These are phyloP conservation scores for Eudorina sp. DNA, from an alignment of 139 green algal genomes.

Conservation along the genomic window DNA sequence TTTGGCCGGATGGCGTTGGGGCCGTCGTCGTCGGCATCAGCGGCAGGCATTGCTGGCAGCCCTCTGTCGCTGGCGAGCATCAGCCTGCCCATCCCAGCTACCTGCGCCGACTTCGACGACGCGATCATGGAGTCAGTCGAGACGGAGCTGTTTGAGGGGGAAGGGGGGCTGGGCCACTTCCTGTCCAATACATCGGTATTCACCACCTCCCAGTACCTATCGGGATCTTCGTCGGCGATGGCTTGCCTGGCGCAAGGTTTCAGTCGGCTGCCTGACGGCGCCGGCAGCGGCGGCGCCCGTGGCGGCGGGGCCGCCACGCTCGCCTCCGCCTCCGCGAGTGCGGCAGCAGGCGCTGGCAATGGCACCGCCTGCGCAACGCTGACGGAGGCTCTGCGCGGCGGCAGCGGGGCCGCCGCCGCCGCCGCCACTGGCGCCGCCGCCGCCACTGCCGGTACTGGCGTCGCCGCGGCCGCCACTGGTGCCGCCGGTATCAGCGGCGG, in stretches of 20 bases:
- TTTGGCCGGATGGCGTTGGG: too few species aligned
- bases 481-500: background rate
- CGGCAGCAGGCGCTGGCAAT: background rate
- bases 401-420: background rate
- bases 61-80: background rate
- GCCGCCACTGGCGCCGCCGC: background rate
- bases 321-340: background rate
- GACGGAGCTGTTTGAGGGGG: constrained; percentile 12
- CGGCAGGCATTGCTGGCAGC: too few species aligned
- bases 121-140: constrained; percentile 35
- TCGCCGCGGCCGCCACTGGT: background rate
- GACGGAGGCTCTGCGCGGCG: background rate
- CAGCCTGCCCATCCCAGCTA: background rate
- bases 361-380: background rate
- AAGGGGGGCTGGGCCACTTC: background rate
- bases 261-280: constrained; percentile 1
- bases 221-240: background rate
- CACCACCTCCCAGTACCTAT: background rate
- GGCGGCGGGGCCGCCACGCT: background rate
- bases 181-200: background rate
- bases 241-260: background rate
- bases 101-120: constrained; percentile 31
- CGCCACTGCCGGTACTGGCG: background rate
- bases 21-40: too few species aligned
- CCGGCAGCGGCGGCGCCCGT: background rate